These are phyloP conservation scores for Leishmania tarentolae DNA, from an alignment of 208 protist species.

Conservation along the genomic window DNA sequence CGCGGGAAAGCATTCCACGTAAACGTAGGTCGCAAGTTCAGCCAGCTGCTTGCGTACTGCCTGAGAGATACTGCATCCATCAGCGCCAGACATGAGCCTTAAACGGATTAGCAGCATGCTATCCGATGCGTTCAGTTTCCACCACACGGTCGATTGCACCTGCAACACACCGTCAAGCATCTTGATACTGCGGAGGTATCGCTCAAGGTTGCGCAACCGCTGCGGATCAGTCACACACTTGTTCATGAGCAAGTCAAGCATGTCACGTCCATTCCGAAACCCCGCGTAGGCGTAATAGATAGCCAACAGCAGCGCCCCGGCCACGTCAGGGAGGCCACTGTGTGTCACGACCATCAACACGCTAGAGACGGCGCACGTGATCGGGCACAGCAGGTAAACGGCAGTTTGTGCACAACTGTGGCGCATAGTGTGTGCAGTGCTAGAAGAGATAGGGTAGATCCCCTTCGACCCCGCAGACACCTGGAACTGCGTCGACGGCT, in stretches of 20 bases:
- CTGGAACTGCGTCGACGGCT: no score
- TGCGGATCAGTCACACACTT: constrained; percentile 40
- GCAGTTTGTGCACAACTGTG: not conserved
- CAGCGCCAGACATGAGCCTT: constrained; percentile 40
- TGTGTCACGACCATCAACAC: constrained; percentile 16
- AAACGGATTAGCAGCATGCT: constrained; percentile 62
- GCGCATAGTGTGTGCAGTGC: constrained; percentile 8
- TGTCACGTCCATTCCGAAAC: constrained; percentile 22
- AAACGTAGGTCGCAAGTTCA: constrained; percentile 45
- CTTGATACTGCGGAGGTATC: constrained; percentile 44
- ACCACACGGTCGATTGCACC: constrained; percentile 56
- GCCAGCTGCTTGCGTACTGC: constrained; percentile 40
- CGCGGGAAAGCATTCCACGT: constrained; percentile 61
- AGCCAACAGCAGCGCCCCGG: constrained; percentile 30
- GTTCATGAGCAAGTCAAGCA: constrained; percentile 74
- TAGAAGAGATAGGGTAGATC: not conserved
- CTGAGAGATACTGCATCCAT: constrained; percentile 37
- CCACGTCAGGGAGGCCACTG: constrained; percentile 18
- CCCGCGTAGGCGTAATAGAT: constrained; percentile 34
- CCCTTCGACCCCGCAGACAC: not conserved
- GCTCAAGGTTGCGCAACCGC: constrained; percentile 33
- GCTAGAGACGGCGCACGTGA: constrained; percentile 13
- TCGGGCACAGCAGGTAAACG: constrained; percentile 21
- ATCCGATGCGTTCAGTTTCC: constrained; percentile 44
- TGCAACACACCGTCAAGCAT: constrained; percentile 56